Base-by-base conservation (phyloP, 2,329 filamentous ascomycete species). In the Fusarium mundagurra region DNA sequence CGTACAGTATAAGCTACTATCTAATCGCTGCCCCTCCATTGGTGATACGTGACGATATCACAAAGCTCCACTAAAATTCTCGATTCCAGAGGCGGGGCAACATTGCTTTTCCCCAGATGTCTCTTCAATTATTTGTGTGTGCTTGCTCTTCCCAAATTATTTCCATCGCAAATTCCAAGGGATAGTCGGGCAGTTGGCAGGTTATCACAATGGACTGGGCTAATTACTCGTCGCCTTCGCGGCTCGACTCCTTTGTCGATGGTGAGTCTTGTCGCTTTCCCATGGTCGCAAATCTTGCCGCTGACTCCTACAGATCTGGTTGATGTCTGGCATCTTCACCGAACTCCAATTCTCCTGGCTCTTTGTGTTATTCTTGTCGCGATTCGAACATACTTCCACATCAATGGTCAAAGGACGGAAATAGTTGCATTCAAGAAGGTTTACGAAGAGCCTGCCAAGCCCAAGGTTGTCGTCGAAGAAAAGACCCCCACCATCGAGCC, bases 251-350 rank as follows among this genome's bases (percentile, higher is more conserved):
- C 17, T 60, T 79, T 62, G 76, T 79, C 29, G 73, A 77, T 53
- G 77, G 77, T 77, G 53, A 72, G 71, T 51, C 36, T n/a, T n/a
- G 6, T 36, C 43, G 17, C 44, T 59, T 34, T 45, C 18, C 38
- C 48, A n/a, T 59, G 27, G 53, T 61, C 55, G 41, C 66, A 60
- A 63, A 50, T 64, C 53, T 24, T 66, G 66, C 58, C 60, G 47
- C 64, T 66, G 48, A 72, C 58, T 71, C 39, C 48, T 47, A 27
- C 58, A 85, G 83, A 83, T 51, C 57, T 82, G 64, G 77, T 86
- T 17, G 84, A 85, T 53, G 65, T 82, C 16, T 88, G 87, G 87
- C 86, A 88, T 72, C 71, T 79, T 57, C 82, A 87, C 68, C 84
- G 87, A 29, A 84, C 85, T 22, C 81, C 84, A 3, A 82, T 87